These are phyloP conservation scores for Kwoniella mangroviensis DNA, from an alignment of 768 basidiomycete species.

Conservation along the genomic window DNA sequence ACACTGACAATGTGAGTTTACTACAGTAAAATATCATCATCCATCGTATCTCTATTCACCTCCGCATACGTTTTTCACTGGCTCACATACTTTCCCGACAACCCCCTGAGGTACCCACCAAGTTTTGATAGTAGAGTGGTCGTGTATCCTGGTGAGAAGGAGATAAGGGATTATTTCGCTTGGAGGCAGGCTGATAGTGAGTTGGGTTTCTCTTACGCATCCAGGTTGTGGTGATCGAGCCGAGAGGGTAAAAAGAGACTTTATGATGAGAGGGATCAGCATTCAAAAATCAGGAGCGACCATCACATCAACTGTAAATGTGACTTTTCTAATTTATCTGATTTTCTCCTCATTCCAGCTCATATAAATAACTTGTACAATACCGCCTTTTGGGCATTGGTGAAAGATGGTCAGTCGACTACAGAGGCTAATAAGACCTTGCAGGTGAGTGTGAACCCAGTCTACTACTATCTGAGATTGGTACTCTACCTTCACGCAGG, in stretches of 20 bases:
- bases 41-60: slow-evolving; percentile 84
- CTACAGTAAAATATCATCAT: slow-evolving; percentile 79
- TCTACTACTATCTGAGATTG: background rate
- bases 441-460: slow-evolving; percentile 61
- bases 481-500: background rate
- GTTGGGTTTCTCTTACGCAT: slow-evolving; percentile 46
- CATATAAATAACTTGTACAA: slow-evolving; percentile 99
- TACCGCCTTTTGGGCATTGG: slow-evolving; percentile 91
- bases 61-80: slow-evolving; percentile 88
- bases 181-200: slow-evolving; percentile 96
- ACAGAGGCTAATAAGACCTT: slow-evolving; percentile 81
- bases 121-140: slow-evolving; percentile 90
- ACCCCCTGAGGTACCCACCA: slow-evolving; percentile 76
- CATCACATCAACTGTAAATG: background rate
- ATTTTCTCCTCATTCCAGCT: slow-evolving; percentile 62
- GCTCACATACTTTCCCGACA: slow-evolving; percentile 71
- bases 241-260: too few relatives aligned
- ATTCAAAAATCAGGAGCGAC: too few relatives aligned
- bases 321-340: background rate
- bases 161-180: slow-evolving; percentile 87
- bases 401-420: slow-evolving; percentile 77
- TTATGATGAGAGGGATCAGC: too few relatives aligned
- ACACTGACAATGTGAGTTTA: background rate
- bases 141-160: slow-evolving; percentile 72
- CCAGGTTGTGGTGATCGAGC: too few relatives aligned